phyloP scores from a whole-genome alignment of 2,329 filamentous ascomycete species.

The Claviceps cyperi region DNA sequence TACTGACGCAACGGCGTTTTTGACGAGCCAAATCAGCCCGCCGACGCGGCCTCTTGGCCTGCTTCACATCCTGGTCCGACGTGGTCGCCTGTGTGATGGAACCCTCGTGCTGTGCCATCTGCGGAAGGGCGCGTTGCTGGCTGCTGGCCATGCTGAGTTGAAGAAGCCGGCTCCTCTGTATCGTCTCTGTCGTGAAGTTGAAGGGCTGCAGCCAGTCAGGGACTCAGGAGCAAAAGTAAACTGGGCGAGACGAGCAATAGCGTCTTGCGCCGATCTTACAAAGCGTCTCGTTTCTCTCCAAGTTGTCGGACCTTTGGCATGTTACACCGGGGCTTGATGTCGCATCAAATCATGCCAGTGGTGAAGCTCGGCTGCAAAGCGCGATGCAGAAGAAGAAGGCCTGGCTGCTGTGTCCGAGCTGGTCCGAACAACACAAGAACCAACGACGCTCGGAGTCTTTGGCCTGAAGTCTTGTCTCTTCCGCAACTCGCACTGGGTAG shows the following conservation, averaged over 20 bases:
- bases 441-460: too few species aligned
- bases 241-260: neutral
- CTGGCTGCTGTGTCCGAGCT: too few species aligned
- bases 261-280: neutral
- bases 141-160: conserved; percentile 1
- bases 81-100: neutral
- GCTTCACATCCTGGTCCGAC: neutral
- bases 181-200: neutral
- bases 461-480: too few species aligned
- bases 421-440: too few species aligned
- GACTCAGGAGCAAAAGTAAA: neutral
- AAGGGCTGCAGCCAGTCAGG: neutral
- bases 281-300: neutral
- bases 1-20: conserved; percentile 69
- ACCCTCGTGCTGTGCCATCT: neutral
- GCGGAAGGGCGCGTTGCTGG: neutral
- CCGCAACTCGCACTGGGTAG: too few species aligned
- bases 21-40: conserved; percentile 32
- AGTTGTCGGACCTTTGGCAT: neutral
- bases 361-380: neutral
- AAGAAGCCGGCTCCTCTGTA: neutral
- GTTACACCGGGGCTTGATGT: neutral
- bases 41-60: conserved; percentile 33
- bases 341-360: conserved; percentile 4
- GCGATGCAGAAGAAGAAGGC: too few species aligned